Evolutionary conservation across 108 stramenopile genomes (phyloP), one percentile per base, ranked within the genome.

Genomic region (Cylindrotheca closterium): DNA sequence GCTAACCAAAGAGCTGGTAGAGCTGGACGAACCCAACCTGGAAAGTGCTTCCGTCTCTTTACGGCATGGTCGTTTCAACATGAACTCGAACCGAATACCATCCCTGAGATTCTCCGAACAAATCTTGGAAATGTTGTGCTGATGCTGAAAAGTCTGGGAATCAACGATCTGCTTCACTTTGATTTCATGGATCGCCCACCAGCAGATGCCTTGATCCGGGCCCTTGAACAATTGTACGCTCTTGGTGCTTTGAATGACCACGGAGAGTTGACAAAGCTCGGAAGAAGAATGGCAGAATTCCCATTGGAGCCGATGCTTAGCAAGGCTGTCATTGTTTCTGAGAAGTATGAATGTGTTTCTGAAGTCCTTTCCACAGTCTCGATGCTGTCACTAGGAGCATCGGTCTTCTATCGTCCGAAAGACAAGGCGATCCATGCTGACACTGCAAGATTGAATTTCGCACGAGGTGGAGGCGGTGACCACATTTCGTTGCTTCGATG

Each of bases 141-240:
- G 29, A 90, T 98, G 96, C 82, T 99, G 23, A 99, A 98, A 75
- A 90, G 87, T 70, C 83, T 99, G 25, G 99, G 99, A 18, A 98
- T 99, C 75, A 88, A 99, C 68, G 96, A 99, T 65, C 74, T 99
- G 52, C 67, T 99, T 1, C 75, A 96, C 51, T 99, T 99, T 70
- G 99, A 99, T 70, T 99, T 99, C 78, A 99, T 99, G 99, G 94
- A 97, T 68, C 73, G 85, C 18, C 97, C 97, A 48, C 98, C 99
- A 2, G 81, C 96, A 7, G 97, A 98, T 67, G 92, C 96, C 27
- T 78, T 99, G 53, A 98, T 98, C 45, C 77, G 96, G 5, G 95
- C 97, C 8, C 79, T 99, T 58, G 94, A 98, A 56, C 95, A 96
- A 73, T 82, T 99, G 28, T 99, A 99, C 76, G 98, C 98, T n/a